Percentiles rank a stretch among this genome's conserved stretches.
Evolutionary conservation across 768 basidiomycete genomes (phyloP).

Genomic region (Phanerochaete carnosa): DNA sequence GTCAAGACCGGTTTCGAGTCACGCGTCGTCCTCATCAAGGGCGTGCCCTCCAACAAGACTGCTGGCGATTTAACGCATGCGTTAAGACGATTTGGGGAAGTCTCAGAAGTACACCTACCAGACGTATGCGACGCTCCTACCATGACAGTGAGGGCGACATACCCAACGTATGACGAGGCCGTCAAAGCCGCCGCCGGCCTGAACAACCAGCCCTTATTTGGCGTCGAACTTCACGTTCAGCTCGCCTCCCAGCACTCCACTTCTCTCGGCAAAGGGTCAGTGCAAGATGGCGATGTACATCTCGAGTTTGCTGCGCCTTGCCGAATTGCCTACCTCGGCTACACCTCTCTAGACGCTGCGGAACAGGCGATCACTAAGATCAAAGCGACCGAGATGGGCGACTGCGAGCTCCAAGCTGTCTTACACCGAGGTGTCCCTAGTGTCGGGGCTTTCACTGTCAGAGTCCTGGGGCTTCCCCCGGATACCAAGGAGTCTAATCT

Average conservation of each 20-base stretch:
- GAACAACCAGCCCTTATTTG: constrained; percentile 36
- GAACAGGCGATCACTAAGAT: constrained; percentile 45
- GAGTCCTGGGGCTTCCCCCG: constrained; percentile 52
- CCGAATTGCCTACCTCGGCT: constrained; percentile 62
- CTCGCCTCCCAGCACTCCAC: constrained; percentile 40
- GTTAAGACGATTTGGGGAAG: constrained; percentile 45
- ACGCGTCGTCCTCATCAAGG: constrained; percentile 51
- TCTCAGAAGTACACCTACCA: constrained; percentile 33
- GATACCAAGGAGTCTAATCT: constrained; percentile 39
- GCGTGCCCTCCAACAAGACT: constrained; percentile 40
- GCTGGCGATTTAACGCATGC: constrained; percentile 33
- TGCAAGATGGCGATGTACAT: constrained; percentile 54
- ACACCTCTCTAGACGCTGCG: constrained; percentile 46
- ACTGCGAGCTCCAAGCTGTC: constrained; percentile 41
- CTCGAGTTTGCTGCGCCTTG: constrained; percentile 59
- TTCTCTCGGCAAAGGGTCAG: constrained; percentile 30
- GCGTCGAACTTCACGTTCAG: constrained; percentile 39
- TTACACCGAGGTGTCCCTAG: constrained; percentile 57
- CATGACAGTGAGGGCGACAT: constrained; percentile 41
- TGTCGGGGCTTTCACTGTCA: constrained; percentile 58
- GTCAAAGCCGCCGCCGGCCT: constrained; percentile 48
- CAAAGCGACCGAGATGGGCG: constrained; percentile 33
- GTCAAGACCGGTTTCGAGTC: constrained; percentile 70
- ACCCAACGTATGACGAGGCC: constrained; percentile 46
- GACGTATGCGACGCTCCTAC: constrained; percentile 15